Conservation (phyloP, 768 basidiomycete genomes). For the Russula abietina region DNA sequence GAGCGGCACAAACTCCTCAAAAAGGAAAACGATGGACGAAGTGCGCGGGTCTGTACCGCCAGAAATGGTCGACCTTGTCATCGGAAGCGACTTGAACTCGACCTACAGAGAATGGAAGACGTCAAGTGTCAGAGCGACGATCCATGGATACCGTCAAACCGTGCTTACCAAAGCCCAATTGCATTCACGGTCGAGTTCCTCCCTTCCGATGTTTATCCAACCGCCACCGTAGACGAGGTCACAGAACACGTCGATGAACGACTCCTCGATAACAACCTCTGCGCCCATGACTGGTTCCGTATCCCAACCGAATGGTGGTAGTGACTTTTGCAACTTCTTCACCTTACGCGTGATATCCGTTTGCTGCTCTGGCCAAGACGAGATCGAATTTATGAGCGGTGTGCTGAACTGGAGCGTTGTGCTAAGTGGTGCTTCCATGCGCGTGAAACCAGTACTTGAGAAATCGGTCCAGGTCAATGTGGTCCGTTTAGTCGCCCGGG, state of each 20-base stretch:
- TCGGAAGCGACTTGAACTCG: conserved; percentile 77
- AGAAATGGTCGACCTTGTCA: conserved; percentile 29
- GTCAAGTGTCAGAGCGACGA: background rate
- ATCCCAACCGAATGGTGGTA: conserved; percentile 91
- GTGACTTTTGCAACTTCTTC: conserved; percentile 72
- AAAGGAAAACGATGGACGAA: conserved; percentile 65
- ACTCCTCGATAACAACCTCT: conserved; percentile 83
- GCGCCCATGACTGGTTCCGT: conserved; percentile 73
- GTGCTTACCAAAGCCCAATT: conserved; percentile 84
- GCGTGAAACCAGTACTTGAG: conserved; percentile 73
- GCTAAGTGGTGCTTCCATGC: conserved; percentile 67
- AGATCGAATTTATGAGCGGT: conserved; percentile 51
- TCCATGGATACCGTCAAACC: background rate
- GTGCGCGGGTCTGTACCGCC: conserved; percentile 61
- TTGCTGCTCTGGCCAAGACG: conserved; percentile 67
- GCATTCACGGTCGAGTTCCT: conserved; percentile 75
- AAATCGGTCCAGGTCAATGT: conserved; percentile 93
- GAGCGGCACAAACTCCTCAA: conserved; percentile 89
- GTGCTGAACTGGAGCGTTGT: conserved; percentile 76
- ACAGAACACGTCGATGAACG: conserved; percentile 83
- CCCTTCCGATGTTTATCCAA: conserved; percentile 77
- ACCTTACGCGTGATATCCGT: conserved; percentile 72
- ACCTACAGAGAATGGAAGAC: conserved; percentile 42
- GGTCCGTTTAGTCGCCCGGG: conserved; percentile 57
- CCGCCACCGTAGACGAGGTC: conserved; percentile 77